Evolutionary conservation across 768 basidiomycete genomes (phyloP).

Genomic region (Tulasnella sp.): DNA sequence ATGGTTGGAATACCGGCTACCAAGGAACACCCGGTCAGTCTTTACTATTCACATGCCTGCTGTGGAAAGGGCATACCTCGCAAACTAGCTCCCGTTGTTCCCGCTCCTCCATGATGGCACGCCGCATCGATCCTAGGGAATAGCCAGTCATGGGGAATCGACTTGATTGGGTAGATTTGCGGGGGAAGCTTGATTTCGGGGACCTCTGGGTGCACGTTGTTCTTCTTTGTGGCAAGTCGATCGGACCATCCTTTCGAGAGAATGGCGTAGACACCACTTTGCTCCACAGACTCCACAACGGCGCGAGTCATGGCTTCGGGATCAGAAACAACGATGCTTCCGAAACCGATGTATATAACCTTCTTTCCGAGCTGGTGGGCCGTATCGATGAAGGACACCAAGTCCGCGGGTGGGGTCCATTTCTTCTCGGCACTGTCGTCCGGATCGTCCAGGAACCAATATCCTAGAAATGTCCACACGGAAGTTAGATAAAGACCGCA

Average conservation of each 20-base stretch:
- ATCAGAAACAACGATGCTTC: constrained; percentile 94
- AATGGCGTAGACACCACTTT: constrained; percentile 84
- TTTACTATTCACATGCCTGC: neutral
- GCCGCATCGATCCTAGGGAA: constrained; percentile 92
- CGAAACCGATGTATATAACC: constrained; percentile 95
- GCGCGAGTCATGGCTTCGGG: constrained; percentile 86
- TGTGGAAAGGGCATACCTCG: constrained; percentile 49
- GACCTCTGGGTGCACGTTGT: constrained; percentile 35
- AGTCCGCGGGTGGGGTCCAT: constrained; percentile 77
- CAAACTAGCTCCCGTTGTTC: constrained; percentile 90
- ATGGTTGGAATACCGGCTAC: constrained; percentile 89
- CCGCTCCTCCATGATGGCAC: constrained; percentile 96
- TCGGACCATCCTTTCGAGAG: constrained; percentile 99
- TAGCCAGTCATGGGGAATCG: constrained; percentile 93
- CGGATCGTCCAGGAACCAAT: constrained; percentile 94
- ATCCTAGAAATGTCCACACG: constrained; percentile 45
- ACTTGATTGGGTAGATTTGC: constrained; percentile 75
- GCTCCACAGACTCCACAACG: constrained; percentile 78
- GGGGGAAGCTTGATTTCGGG: constrained; percentile 62
- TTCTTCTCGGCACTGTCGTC: constrained; percentile 73
- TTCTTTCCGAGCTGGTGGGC: constrained; percentile 74
- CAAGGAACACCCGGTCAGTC: neutral
- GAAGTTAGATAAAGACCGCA: neutral
- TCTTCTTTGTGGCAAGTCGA: constrained; percentile 62
- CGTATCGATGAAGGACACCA: constrained; percentile 73